These are phyloP conservation scores for Ceratobasidium papillatum DNA, from an alignment of 1,284 basidiomycete genomes.

Conservation along the genomic window DNA sequence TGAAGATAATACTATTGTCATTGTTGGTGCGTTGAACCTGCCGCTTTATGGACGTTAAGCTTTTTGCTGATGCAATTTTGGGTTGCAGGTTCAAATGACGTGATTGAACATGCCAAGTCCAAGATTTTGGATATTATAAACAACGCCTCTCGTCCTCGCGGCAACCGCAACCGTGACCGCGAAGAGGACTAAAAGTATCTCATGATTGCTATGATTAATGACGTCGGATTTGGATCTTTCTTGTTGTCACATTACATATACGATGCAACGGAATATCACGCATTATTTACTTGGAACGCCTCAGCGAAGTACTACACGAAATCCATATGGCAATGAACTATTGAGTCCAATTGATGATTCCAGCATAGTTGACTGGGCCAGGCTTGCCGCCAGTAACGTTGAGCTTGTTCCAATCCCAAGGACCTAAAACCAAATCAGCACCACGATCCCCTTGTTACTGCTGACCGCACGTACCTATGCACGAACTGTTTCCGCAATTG, in stretches of 20 bases:
- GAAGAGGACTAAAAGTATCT: constrained; percentile 35
- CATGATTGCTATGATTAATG: constrained; percentile 3
- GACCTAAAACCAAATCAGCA: constrained; percentile 12
- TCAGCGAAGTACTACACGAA: too few species aligned
- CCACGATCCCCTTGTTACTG: not conserved
- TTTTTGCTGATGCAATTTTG: constrained; percentile 27
- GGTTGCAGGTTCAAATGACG: constrained; percentile 67
- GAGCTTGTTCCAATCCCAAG: constrained; percentile 44
- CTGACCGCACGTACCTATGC: constrained; percentile 13
- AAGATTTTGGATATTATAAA: constrained; percentile 75
- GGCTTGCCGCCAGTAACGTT: constrained; percentile 41
- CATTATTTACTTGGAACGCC: too few species aligned
- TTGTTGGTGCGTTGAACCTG: constrained; percentile 67
- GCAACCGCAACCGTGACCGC: constrained; percentile 1
- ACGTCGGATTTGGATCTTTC: not conserved
- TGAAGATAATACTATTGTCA: constrained; percentile 84
- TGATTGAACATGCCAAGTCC: constrained; percentile 79
- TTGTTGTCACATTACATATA: not conserved
- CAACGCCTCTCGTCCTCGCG: constrained; percentile 40
- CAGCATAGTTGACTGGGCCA: constrained; percentile 40
- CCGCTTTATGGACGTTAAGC: not conserved
- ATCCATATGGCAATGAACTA: not conserved
- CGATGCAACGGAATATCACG: constrained; percentile 27
- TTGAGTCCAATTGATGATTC: constrained; percentile 32
- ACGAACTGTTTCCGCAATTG: constrained; percentile 39